phyloP scores from a whole-genome alignment of 495 filamentous ascomycete species.

The Barbatosphaeria neglecta region DNA sequence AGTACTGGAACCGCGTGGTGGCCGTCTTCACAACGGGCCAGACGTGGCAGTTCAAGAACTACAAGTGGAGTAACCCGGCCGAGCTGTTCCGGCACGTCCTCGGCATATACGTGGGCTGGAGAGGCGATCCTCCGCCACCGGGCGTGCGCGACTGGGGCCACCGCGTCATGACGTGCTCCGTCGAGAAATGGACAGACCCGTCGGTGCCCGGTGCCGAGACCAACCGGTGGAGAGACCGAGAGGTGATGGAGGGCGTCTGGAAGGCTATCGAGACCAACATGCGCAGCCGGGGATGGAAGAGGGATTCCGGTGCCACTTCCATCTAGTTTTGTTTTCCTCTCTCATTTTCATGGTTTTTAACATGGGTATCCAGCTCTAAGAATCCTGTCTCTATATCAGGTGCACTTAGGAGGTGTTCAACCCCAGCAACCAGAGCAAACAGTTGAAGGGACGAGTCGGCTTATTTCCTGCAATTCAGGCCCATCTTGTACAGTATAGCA shows the following conservation, averaged over 20 bases:
- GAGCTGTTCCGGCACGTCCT: slow-evolving; percentile 83
- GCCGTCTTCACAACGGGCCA: slow-evolving; percentile 98
- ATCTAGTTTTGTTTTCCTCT: slow-evolving; percentile 25
- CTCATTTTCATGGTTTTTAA: neutral
- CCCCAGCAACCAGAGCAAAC: too few relatives aligned
- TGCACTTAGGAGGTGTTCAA: too few relatives aligned
- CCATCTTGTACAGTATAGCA: too few relatives aligned
- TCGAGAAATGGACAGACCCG: slow-evolving; percentile 69
- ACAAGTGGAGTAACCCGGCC: slow-evolving; percentile 83
- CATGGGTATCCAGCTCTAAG: too few relatives aligned
- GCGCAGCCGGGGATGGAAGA: slow-evolving; percentile 72
- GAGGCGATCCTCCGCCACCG: slow-evolving; percentile 68
- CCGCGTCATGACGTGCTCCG: slow-evolving; percentile 56
- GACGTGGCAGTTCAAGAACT: slow-evolving; percentile 96
- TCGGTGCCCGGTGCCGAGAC: slow-evolving; percentile 34
- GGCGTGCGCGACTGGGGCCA: slow-evolving; percentile 74
- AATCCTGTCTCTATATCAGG: too few relatives aligned
- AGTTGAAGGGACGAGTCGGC: too few relatives aligned
- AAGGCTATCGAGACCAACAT: slow-evolving; percentile 79
- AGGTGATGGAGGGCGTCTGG: slow-evolving; percentile 93
- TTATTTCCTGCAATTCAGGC: too few relatives aligned
- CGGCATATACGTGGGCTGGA: slow-evolving; percentile 85
- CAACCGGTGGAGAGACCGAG: slow-evolving; percentile 78
- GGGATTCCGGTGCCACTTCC: slow-evolving; percentile 48
- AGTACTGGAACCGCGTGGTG: slow-evolving; percentile 94